phyloP scores from a whole-genome alignment of 805 yeast species.

The Hanseniaspora hatyaiensis region DNA sequence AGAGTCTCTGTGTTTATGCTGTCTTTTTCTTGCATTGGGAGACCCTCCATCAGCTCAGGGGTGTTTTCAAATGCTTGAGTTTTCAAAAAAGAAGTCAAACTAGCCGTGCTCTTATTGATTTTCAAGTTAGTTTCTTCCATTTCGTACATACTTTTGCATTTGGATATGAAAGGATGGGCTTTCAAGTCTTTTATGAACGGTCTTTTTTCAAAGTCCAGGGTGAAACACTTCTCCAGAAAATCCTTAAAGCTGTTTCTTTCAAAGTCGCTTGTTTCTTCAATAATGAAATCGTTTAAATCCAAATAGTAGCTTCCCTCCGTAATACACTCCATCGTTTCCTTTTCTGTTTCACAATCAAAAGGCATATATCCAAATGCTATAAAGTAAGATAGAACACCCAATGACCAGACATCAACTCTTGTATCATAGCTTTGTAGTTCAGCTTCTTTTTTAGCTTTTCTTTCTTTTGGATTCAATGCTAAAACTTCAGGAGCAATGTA shows the following conservation, averaged over 20 bases:
- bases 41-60: neutral
- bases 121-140: neutral
- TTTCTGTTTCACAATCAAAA: conserved; percentile 60
- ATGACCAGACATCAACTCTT: conserved; percentile 64
- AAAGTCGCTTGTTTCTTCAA: conserved; percentile 44
- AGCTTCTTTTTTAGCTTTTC: conserved; percentile 24
- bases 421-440: too few species aligned
- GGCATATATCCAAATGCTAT: conserved; percentile 67
- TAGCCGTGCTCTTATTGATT: conserved; percentile 10
- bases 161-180: conserved; percentile 34
- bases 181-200: conserved; percentile 36
- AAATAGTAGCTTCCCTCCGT: conserved; percentile 43
- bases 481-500: conserved; percentile 68
- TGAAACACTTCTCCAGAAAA: conserved; percentile 46
- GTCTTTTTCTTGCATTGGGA: neutral
- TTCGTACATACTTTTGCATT: conserved; percentile 16
- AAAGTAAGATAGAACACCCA: conserved; percentile 61
- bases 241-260: conserved; percentile 38
- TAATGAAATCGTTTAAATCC: conserved; percentile 56
- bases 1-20: conserved; percentile 1
- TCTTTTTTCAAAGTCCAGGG: conserved; percentile 36
- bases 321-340: conserved; percentile 59
- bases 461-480: conserved; percentile 25
- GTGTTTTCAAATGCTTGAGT: neutral
- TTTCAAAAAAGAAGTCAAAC: conserved; percentile 1